Base-by-base conservation (phyloP, 1,139 yeast genomes). In the Scheffersomyces parashehatae region DNA sequence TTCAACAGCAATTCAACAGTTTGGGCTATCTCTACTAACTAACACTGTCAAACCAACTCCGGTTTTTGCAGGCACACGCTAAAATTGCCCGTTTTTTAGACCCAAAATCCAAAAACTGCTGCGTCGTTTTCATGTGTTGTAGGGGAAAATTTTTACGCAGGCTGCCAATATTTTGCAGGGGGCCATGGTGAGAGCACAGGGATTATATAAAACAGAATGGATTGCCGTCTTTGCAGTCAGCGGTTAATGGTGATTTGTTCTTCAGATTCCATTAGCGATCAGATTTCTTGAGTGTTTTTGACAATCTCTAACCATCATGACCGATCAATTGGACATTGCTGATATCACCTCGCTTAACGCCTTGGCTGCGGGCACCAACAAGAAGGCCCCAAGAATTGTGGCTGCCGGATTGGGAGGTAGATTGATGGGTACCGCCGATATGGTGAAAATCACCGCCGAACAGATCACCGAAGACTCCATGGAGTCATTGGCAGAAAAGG, bases 351-450 rank as follows among this genome's bases (percentile, higher is more conserved):
- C 82, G 52, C 88, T 93, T 51, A 86, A 86, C 68, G 88, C 91
- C 42, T 79, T 90, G 56, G 98, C 97, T 39, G 86, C 96, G 11
- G 97, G 97, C 53, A 81, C 88, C 46, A 81, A 85, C 70, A 84
- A 82, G 62, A 77, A 79, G 56, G 72, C 73, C 40, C 83, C 82
- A 42, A 77, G 93, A 65, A 81, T 85, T 44, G 91, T 85, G 44
- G 85, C 85, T 38, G 85, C 88, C 43, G 93, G 93, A 31, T 72
- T 86, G 42, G 93, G 85, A 47, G 88, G 96, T 42, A 73, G 72
- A 44, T 72, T 86, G 57, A 86, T 86, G 95, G 95, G 95, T 36
- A 84, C 91, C 41, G 84, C 85, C 62, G 78, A 81, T 40, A 73
- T 85, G 74, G 84, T 82, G 35, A 71, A 76, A 44, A 83, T 83